phyloP scores from a whole-genome alignment of 768 basidiomycete species.

The Phanerochaete sordida region DNA sequence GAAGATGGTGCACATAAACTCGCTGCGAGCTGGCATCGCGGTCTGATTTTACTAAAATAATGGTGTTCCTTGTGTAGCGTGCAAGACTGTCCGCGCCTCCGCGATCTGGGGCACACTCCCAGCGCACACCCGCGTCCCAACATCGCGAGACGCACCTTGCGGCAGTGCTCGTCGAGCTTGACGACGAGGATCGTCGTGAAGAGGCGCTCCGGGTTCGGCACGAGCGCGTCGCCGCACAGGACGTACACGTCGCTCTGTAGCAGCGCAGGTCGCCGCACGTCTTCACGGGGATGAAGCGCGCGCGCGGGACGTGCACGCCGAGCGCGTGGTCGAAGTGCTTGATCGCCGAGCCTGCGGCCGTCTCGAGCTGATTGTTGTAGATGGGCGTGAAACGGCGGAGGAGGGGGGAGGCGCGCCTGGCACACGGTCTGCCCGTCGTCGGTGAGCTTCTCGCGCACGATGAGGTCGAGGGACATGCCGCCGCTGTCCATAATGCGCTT shows the following conservation, averaged over 20 bases:
- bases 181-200: conserved; percentile 68
- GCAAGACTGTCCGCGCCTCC: too few relatives aligned
- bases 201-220: conserved; percentile 55
- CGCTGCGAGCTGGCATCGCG: too few relatives aligned
- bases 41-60: too few relatives aligned
- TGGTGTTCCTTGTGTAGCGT: too few relatives aligned
- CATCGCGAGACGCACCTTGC: conserved; percentile 31
- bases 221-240: conserved; percentile 62
- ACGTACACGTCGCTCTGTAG: conserved; percentile 70
- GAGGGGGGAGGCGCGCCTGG: not conserved
- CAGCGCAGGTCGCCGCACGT: conserved; percentile 56
- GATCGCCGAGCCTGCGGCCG: conserved; percentile 71
- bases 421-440: conserved; percentile 64
- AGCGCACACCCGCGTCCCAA: not conserved
- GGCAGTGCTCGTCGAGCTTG: conserved; percentile 75
- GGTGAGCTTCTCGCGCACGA: conserved; percentile 66
- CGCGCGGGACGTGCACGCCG: conserved; percentile 71
- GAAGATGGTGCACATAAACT: too few relatives aligned
- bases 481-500: conserved; percentile 72
- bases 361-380: conserved; percentile 78
- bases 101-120: conserved; percentile 35
- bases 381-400: not conserved
- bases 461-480: conserved; percentile 73
- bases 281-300: conserved; percentile 69
- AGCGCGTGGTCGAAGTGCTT: conserved; percentile 64